Evolutionary conservation across 2,329 filamentous ascomycete genomes (phyloP).

Genomic region (Epichloe bromicola): DNA sequence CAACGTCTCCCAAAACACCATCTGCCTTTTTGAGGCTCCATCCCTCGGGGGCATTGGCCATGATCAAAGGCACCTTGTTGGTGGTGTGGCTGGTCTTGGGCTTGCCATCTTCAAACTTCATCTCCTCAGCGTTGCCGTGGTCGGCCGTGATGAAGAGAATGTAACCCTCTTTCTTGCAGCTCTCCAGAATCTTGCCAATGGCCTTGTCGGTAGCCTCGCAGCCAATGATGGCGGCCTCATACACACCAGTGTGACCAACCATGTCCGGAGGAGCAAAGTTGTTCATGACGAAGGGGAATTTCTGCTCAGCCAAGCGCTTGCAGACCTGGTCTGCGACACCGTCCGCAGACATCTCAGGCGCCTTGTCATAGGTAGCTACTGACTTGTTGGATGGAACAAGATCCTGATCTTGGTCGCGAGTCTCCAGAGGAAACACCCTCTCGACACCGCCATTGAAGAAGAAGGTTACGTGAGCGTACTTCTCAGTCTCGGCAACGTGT

Average conservation of each 20-base stretch:
- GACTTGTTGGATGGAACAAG: conserved; percentile 77
- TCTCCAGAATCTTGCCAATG: conserved; percentile 84
- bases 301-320: conserved; percentile 72
- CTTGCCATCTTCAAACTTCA: conserved; percentile 90
- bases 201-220: conserved; percentile 81
- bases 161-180: conserved; percentile 87
- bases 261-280: conserved; percentile 99
- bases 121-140: conserved; percentile 97
- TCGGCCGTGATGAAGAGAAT: conserved; percentile 91
- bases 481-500: conserved; percentile 96
- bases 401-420: conserved; percentile 68
- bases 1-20: conserved; percentile 93
- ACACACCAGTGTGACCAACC: conserved; percentile 97
- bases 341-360: conserved; percentile 91
- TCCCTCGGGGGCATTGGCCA: conserved; percentile 88
- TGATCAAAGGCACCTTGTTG: conserved; percentile 95
- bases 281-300: conserved; percentile 98
- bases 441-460: conserved; percentile 99
- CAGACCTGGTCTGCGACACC: conserved; percentile 79
- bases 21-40: conserved; percentile 75
- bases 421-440: conserved; percentile 86
- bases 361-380: conserved; percentile 87
- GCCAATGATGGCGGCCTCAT: conserved; percentile 81
- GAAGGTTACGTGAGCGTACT: conserved; percentile 98
- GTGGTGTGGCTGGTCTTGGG: conserved; percentile 97